Evolutionary conservation across 2,329 filamentous ascomycete genomes (phyloP).

Genomic region (Zymoseptoria pseudotritici): DNA sequence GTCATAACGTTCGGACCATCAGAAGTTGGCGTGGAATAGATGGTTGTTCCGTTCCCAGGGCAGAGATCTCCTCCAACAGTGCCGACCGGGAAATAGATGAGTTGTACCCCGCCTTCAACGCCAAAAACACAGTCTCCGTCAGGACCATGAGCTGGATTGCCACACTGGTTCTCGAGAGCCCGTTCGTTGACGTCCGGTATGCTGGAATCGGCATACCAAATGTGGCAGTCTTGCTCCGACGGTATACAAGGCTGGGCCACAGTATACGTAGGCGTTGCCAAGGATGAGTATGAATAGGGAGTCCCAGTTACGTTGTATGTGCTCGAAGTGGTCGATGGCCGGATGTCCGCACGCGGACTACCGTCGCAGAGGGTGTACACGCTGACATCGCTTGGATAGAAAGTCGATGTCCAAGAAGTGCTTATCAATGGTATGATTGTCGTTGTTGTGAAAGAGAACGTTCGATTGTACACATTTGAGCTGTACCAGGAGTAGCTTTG

Average conservation of each 20-base stretch:
- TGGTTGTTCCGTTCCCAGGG: not conserved
- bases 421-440: not conserved
- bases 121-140: not conserved
- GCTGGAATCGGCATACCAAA: slow-evolving; percentile 12
- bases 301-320: slow-evolving; percentile 1
- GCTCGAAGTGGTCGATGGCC: slow-evolving; percentile 7
- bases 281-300: not conserved
- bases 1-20: slow-evolving; percentile 2
- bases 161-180: slow-evolving; percentile 9
- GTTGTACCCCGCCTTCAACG: slow-evolving; percentile 14
- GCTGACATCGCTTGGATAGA: slow-evolving; percentile 10
- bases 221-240: slow-evolving; percentile 8
- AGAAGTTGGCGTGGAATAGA: not conserved
- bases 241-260: slow-evolving; percentile 10
- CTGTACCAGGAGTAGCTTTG: slow-evolving; percentile 5
- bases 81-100: slow-evolving; percentile 22
- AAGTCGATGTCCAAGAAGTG: slow-evolving; percentile 4
- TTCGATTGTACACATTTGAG: slow-evolving; percentile 4
- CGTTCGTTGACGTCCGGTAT: not conserved
- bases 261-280: slow-evolving; percentile 5
- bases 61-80: slow-evolving; percentile 2
- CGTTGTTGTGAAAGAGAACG: slow-evolving; percentile 4
- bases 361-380: slow-evolving; percentile 22
- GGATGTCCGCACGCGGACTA: slow-evolving; percentile 13
- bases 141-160: slow-evolving; percentile 4